Evolutionary conservation across 257 asterid species (phyloP), one percentile per base, ranked within the genome.

Genomic region (Capsicum rhomboideum): DNA sequence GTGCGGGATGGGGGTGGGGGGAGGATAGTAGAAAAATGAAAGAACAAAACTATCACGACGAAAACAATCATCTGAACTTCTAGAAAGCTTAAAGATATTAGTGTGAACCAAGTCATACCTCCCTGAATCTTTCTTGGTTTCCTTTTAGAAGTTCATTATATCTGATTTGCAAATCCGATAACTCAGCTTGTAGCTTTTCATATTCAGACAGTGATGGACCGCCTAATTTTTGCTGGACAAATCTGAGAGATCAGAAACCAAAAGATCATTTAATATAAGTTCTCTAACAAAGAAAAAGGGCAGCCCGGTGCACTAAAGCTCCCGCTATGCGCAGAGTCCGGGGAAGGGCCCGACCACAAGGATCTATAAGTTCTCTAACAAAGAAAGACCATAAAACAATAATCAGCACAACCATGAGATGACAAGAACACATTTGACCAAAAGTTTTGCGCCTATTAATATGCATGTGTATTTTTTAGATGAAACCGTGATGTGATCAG

Each of bases 201-300:
- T 92, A 91, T 85, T 94, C 99, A 28, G 91, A 90, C 80, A 93
- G 80, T 8, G 93, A 82, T 42, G 99, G 98, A 84, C 98, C 98
- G 71, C 98, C 99, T 90, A 96, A 85, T 83, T 93, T 94, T 85
- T 94, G 98, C 86, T 94, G 98, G 88, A 96, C 81, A 83, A 96
- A 96, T 89, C 99, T 96, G 93, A 66, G 49, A 79, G 81, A 82
- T 52, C 61, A 85, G 63, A 83, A 74, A 54, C 53, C 49, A 74
- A 74, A 31, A 4, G 26, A 50, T 80, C 63, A 40, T 61, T 55
- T 29, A 83, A 54, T 64, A 37, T 75, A 53, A 59, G 55, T 42
- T 75, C 34, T 40, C 58, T 79, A 5, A 66, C 10, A 77, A 17
- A 77, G 82, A 77, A 50, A 28, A n/a, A n/a, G n/a, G n/a, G n/a